phyloP scores from a whole-genome alignment of 1,139 yeast genomes.

The Wickerhamomyces sp. region DNA sequence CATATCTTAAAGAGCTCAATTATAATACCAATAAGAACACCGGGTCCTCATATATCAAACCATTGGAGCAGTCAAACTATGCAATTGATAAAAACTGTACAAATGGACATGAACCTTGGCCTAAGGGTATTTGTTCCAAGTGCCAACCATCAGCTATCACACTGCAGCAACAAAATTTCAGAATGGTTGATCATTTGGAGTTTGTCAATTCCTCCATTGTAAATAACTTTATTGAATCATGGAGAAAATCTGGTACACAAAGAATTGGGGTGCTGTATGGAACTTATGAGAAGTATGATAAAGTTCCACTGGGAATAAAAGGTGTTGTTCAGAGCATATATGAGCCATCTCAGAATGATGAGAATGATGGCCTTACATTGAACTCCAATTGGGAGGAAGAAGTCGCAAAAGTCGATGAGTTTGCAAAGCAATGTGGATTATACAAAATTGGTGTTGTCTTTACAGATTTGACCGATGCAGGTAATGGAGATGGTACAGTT shows the following conservation, averaged over 20 bases:
- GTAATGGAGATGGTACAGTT: conserved; percentile 82
- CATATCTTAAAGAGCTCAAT: conserved; percentile 70
- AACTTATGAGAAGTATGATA: conserved; percentile 66
- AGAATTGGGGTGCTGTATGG: conserved; percentile 87
- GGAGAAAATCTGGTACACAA: conserved; percentile 89
- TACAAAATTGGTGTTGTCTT: conserved; percentile 77
- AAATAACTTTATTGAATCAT: conserved; percentile 78
- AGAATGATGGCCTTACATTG: conserved; percentile 77
- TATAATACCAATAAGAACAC: conserved; percentile 63
- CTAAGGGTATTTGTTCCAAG: conserved; percentile 91
- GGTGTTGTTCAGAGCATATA: conserved; percentile 91
- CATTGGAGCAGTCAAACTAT: conserved; percentile 70
- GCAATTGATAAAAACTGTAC: conserved; percentile 59
- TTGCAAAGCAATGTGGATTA: conserved; percentile 63
- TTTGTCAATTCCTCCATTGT: conserved; percentile 70
- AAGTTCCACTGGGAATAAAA: conserved; percentile 88
- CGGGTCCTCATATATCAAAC: conserved; percentile 71
- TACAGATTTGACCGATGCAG: conserved; percentile 87
- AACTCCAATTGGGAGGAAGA: conserved; percentile 53
- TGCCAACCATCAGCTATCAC: conserved; percentile 97
- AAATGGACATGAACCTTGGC: conserved; percentile 90
- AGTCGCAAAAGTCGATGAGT: conserved; percentile 37
- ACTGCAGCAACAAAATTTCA: conserved; percentile 78
- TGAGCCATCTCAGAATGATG: conserved; percentile 89
- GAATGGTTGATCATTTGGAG: conserved; percentile 98